Percentiles rank a stretch among this genome's conserved stretches.
Evolutionary conservation across 164 flowering plant genomes (phyloP).

Genomic region (Litsea cubeba): DNA sequence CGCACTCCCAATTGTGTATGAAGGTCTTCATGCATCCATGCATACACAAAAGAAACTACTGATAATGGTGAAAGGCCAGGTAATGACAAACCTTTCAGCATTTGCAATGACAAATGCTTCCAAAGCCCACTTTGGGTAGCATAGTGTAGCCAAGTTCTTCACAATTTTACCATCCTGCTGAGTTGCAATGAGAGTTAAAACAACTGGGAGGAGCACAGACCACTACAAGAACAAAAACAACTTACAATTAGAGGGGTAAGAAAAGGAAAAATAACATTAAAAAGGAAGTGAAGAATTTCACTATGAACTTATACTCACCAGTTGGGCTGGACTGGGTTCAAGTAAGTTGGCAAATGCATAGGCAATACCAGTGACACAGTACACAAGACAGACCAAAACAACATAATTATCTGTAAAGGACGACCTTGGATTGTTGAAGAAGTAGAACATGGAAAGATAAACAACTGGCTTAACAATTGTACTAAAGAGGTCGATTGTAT

Average conservation of each 20-base stretch:
- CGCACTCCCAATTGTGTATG: neutral
- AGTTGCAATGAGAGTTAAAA: slow-evolving; percentile 85
- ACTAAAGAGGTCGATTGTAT: slow-evolving; percentile 79
- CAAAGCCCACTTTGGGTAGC: slow-evolving; percentile 89
- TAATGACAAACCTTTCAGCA: slow-evolving; percentile 63
- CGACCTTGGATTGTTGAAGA: slow-evolving; percentile 97
- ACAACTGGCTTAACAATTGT: slow-evolving; percentile 83
- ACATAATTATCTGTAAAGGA: slow-evolving; percentile 67
- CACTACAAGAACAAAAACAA: slow-evolving; percentile 48
- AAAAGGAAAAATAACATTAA: neutral
- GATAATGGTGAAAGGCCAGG: neutral
- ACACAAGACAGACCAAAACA: slow-evolving; percentile 76
- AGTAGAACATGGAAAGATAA: slow-evolving; percentile 95
- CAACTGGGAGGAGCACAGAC: slow-evolving; percentile 96
- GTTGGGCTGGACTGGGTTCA: slow-evolving; percentile 82
- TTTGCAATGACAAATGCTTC: slow-evolving; percentile 90
- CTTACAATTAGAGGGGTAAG: neutral
- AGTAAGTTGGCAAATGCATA: slow-evolving; percentile 74
- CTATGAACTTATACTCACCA: slow-evolving; percentile 42
- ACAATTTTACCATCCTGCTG: slow-evolving; percentile 28
- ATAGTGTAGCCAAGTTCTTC: slow-evolving; percentile 40
- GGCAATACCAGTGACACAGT: slow-evolving; percentile 96
- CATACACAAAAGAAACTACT: neutral
- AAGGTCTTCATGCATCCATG: neutral
- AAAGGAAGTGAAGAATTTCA: neutral